Evolutionary conservation across 2,329 filamentous ascomycete species (phyloP), one percentile per base, ranked within the genome.

Genomic region (Dryadomyces quercus-mongolicae): DNA sequence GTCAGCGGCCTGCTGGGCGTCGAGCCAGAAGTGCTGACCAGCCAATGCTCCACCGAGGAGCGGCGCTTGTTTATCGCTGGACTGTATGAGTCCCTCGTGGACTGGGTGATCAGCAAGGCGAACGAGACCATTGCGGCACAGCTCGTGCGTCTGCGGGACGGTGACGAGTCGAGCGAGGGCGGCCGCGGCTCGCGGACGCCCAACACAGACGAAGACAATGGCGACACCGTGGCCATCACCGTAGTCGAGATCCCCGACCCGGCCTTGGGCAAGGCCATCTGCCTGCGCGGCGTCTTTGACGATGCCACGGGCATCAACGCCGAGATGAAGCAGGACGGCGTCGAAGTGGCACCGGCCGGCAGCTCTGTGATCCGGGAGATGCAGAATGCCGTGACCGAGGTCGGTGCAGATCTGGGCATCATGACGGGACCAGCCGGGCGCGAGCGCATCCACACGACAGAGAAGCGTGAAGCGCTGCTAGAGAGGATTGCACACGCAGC

Each of bases 251-350:
- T 97, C 9, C 89, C 93, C 0, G 81, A 84, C 58, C 83, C 88
- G 34, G 76, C 80, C 1, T 74, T 98, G 0, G 90, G 87, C 56
- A 96, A 93, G 68, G 93, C 92, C 0, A 70, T 94, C n/a, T 82
- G 88, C 13, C 82, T 98, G 72, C 86, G 89, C 43, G 88, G 88
- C 15, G 81, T 97, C 40, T 98, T 98, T 62, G 92, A 98, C 61
- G 93, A 97, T 62, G 81, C 76, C n/a, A 74, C 85, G 20, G 93
- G 93, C 52, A 96, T 98, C 71, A 97, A 97, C 62, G 79, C 86
- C 0, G 93, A 98, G 72, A 97, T 98, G 91, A 95, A 92, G 64
- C 85, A 92, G 58, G 93, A 98, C 61, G 93, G 93, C 10, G 80
- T 98, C 1, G 79, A 87, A n/a, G 78, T 94, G 2, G 71, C 78